phyloP scores from a whole-genome alignment of 441 rosid species.

The Gossypium gossypioides region DNA sequence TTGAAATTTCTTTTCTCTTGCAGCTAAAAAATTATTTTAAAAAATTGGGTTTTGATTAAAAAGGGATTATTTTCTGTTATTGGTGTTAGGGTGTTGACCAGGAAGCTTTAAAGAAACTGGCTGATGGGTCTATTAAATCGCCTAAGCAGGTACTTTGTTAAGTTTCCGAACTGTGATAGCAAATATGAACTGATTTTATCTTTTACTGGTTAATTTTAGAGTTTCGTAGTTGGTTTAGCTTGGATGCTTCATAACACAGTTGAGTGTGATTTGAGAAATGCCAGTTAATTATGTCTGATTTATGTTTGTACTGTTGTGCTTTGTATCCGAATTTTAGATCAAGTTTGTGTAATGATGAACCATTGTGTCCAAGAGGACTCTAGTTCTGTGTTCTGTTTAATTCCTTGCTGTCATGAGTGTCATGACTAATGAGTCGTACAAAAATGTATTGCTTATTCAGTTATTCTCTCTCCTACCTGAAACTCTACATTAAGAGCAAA shows the following conservation, averaged over 20 bases:
- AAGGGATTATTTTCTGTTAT: not conserved
- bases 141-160: slow-evolving; percentile 26
- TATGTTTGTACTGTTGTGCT: not conserved
- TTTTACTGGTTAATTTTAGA: not conserved
- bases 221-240: not conserved
- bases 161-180: not conserved
- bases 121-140: slow-evolving; percentile 23
- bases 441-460: not conserved
- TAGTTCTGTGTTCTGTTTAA: not conserved
- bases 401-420: not conserved
- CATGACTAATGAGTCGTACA: not conserved
- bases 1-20: slow-evolving; percentile 8
- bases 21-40: not conserved
- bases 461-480: not conserved
- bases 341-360: not conserved
- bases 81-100: slow-evolving; percentile 52
- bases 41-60: not conserved
- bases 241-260: not conserved
- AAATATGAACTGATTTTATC: not conserved
- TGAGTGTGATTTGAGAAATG: slow-evolving; percentile 4
- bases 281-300: not conserved
- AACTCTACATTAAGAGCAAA: not conserved
- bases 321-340: not conserved
- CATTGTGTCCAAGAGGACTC: not conserved
- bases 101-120: slow-evolving; percentile 56